Evolutionary conservation across 164 flowering plant genomes (phyloP).

Genomic region (Stephania yunnanensis): DNA sequence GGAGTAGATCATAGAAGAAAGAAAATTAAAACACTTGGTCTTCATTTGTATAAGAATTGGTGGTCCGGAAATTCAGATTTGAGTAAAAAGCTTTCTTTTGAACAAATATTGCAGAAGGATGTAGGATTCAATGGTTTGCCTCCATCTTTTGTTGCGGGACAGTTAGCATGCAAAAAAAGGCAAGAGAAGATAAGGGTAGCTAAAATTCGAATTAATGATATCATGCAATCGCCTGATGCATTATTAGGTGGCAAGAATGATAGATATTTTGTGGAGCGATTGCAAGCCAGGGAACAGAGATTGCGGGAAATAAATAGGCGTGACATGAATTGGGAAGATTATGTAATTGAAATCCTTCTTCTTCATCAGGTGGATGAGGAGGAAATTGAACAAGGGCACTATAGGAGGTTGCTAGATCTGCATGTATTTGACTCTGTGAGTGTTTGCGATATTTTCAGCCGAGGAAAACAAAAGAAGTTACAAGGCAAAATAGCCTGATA

Average conservation of each 20-base stretch:
- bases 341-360: slow-evolving; percentile 70
- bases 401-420: slow-evolving; percentile 55
- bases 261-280: slow-evolving; percentile 7
- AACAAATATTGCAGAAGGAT: slow-evolving; percentile 51
- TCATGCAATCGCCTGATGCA: slow-evolving; percentile 33
- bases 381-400: slow-evolving; percentile 79
- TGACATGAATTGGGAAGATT: slow-evolving; percentile 75
- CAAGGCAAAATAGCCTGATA: neutral
- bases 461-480: neutral
- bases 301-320: slow-evolving; percentile 10
- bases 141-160: slow-evolving; percentile 60
- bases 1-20: slow-evolving; percentile 19
- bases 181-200: slow-evolving; percentile 67
- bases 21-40: slow-evolving; percentile 17
- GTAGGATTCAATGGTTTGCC: slow-evolving; percentile 63
- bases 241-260: slow-evolving; percentile 13
- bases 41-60: slow-evolving; percentile 32
- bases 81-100: slow-evolving; percentile 44
- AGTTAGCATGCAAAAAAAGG: slow-evolving; percentile 37
- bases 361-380: slow-evolving; percentile 73
- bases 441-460: slow-evolving; percentile 8
- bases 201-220: slow-evolving; percentile 47
- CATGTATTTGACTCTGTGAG: slow-evolving; percentile 43
- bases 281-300: slow-evolving; percentile 18
- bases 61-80: slow-evolving; percentile 60